Percentiles rank a stretch among this genome's conserved stretches.
These are phyloP conservation scores for Yarrowia sp. DNA, from an alignment of 805 yeast species.

Conservation along the genomic window DNA sequence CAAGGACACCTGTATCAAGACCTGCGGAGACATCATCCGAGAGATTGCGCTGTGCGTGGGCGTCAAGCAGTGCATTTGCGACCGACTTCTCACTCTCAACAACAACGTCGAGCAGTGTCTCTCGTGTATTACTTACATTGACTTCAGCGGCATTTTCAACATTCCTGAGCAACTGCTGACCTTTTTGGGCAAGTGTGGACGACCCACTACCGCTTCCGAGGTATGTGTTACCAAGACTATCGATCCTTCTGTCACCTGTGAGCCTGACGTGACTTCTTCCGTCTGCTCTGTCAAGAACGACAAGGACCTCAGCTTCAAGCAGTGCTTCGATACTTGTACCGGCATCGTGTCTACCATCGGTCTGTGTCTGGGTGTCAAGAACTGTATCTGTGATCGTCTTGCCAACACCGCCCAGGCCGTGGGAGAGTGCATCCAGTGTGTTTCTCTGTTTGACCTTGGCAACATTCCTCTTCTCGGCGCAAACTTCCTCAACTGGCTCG, in stretches of 20 bases:
- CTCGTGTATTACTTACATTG: constrained; percentile 6
- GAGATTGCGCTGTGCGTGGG: constrained; percentile 6
- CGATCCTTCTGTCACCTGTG: not conserved
- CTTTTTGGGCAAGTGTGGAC: not conserved
- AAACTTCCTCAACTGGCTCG: not conserved
- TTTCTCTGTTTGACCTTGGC: not conserved
- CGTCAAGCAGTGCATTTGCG: not conserved
- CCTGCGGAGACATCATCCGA: constrained; percentile 1
- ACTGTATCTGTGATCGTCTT: not conserved
- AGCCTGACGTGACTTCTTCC: constrained; percentile 6
- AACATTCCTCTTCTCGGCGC: not conserved
- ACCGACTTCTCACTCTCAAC: not conserved
- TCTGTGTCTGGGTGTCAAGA: not conserved
- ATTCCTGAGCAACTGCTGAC: not conserved
- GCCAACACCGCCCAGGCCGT: not conserved
- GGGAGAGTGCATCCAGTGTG: constrained; percentile 9
- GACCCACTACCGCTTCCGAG: constrained; percentile 3
- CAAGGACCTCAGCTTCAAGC: not conserved
- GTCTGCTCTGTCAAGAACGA: not conserved
- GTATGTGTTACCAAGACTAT: constrained; percentile 16
- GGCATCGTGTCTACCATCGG: not conserved
- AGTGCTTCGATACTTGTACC: not conserved
- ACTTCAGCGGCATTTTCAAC: not conserved
- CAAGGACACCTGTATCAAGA: not conserved
- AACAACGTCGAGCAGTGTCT: not conserved